Evolutionary conservation across 78 protist genomes (phyloP), one percentile per base, ranked within the genome.

Genomic region (Andalucia godoyi): DNA sequence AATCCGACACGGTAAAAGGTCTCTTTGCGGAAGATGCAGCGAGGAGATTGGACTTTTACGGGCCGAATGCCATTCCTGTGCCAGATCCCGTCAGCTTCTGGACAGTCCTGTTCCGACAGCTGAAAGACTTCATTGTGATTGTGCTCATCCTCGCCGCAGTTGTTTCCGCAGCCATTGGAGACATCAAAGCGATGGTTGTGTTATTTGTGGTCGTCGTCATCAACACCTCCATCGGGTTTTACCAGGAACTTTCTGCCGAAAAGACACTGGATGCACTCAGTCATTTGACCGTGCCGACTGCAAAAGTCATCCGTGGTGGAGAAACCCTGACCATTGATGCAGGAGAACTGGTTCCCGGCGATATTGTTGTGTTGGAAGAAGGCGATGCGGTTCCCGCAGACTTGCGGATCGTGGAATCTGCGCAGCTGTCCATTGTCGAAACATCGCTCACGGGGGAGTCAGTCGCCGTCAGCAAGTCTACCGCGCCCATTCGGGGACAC

Each of bases 111-210:
- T 72, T 79, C 36, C 55, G 66, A 49, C 90, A 84, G 70, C 79
- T 84, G 57, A 83, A 84, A 17, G 90, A 84, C 29, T 51, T 43
- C n/a, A 70, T 84, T 1, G 90, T 84, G 38, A 41, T 60, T 68
- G 75, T 84, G 34, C 76, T 84, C 37, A 82, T 84, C 38, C 78
- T 39, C 23, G 80, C 86, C 0, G 85, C 85, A 9, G 36, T 50
- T 0, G 27, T 85, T 30, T 74, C 83, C 29, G 54, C 76, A n/a
- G 83, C 57, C 0, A 71, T 82, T n/a, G 82, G 81, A 13, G 41
- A 71, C 43, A 67, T 76, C 23, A 82, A 82, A 51, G n/a, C n/a
- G n/a, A n/a, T n/a, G n/a, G n/a, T n/a, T n/a, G n/a, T n/a, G n/a
- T n/a, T n/a, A n/a, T n/a, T n/a, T n/a, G n/a, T n/a, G n/a, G n/a